A percentile compares a stretch with the other conserved stretches of the same genome.
These are phyloP conservation scores for Tremella yokohamensis DNA, from an alignment of 768 basidiomycete species.

Conservation along the genomic window DNA sequence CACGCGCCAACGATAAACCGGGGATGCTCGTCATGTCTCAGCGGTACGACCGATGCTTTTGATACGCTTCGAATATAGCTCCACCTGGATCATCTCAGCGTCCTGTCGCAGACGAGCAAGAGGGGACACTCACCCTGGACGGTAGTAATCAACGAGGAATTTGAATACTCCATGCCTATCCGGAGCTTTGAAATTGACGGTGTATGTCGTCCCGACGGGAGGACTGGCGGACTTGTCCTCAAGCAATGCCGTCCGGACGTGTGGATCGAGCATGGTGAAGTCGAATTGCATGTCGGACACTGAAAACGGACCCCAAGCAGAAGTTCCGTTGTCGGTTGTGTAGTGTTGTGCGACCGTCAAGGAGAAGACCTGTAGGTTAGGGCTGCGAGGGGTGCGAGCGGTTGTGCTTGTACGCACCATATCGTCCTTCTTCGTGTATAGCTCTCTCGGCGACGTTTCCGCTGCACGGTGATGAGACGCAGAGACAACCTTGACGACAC, in stretches of 20 bases:
- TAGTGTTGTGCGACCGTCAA: slow-evolving; percentile 70
- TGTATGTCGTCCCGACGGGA: slow-evolving; percentile 55
- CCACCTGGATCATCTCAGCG: slow-evolving; percentile 55
- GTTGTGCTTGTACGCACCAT: slow-evolving; percentile 57
- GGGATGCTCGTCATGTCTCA: slow-evolving; percentile 89
- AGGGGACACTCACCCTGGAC: slow-evolving; percentile 65
- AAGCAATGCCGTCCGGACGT: slow-evolving; percentile 78
- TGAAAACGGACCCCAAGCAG: slow-evolving; percentile 67
- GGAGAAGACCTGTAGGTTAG: slow-evolving; percentile 58
- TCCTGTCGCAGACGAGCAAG: background rate
- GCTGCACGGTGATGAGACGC: slow-evolving; percentile 68
- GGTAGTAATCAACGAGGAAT: slow-evolving; percentile 84
- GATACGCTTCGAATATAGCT: slow-evolving; percentile 70
- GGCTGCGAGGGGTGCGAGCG: background rate
- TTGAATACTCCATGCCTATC: slow-evolving; percentile 99
- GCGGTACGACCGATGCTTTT: slow-evolving; percentile 83
- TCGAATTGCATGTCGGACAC: slow-evolving; percentile 82
- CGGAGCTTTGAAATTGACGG: slow-evolving; percentile 79
- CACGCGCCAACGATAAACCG: slow-evolving; percentile 92
- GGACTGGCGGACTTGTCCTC: slow-evolving; percentile 37
- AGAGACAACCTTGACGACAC: slow-evolving; percentile 70
- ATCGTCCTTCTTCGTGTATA: slow-evolving; percentile 81
- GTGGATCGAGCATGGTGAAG: slow-evolving; percentile 98
- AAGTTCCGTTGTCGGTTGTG: slow-evolving; percentile 46
- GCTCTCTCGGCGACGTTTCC: slow-evolving; percentile 61